A percentile compares a stretch with the other conserved stretches of the same genome.
phyloP scores from a whole-genome alignment of 352 stramenopile genomes.

The Phytophthora pini region DNA sequence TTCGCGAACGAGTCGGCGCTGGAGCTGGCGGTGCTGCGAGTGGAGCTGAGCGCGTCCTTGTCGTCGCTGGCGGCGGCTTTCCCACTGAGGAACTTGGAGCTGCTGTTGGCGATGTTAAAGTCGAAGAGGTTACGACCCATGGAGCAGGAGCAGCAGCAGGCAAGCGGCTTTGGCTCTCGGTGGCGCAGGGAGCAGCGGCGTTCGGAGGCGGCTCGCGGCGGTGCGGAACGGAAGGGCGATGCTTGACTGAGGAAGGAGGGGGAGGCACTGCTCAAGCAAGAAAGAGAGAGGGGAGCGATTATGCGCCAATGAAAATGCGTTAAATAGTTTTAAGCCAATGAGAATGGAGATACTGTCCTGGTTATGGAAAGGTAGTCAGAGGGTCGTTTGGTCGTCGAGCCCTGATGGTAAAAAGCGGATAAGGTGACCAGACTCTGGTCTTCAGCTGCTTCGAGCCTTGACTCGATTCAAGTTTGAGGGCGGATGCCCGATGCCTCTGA shows the following conservation, averaged over 20 bases:
- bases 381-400: slow-evolving; percentile 17
- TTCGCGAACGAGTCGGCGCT: slow-evolving; percentile 28
- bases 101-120: slow-evolving; percentile 48
- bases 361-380: slow-evolving; percentile 29
- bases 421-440: slow-evolving; percentile 20
- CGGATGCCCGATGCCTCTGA: neutral
- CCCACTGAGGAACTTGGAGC: slow-evolving; percentile 42
- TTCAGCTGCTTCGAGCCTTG: slow-evolving; percentile 4
- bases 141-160: slow-evolving; percentile 15
- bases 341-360: neutral
- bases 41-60: slow-evolving; percentile 29
- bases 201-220: slow-evolving; percentile 4
- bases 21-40: slow-evolving; percentile 39
- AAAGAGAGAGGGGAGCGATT: slow-evolving; percentile 5
- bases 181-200: slow-evolving; percentile 1
- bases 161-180: neutral
- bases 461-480: neutral
- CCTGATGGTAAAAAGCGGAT: slow-evolving; percentile 16
- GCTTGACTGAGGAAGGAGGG: slow-evolving; percentile 17
- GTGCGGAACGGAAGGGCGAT: slow-evolving; percentile 12
- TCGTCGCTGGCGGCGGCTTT: slow-evolving; percentile 19
- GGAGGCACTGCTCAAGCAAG: slow-evolving; percentile 2
- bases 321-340: slow-evolving; percentile 7
- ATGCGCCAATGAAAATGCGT: slow-evolving; percentile 17
- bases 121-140: slow-evolving; percentile 50